Evolutionary conservation across 2,329 filamentous ascomycete genomes (phyloP).

Genomic region (Hypoxylon sp.): DNA sequence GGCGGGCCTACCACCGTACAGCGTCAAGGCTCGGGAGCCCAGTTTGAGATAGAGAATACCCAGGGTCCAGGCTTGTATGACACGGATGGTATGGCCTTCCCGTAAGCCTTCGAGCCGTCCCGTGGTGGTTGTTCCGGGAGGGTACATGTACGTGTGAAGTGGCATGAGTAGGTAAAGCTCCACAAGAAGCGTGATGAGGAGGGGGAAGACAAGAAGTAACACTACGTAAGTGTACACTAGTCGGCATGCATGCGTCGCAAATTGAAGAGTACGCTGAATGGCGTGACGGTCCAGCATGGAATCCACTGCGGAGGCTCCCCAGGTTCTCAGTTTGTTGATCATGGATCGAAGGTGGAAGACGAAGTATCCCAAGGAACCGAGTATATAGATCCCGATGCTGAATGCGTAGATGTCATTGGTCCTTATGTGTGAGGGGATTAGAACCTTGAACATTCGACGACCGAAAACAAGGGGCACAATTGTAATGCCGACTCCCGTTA

Average conservation of each 20-base stretch:
- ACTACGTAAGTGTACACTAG: constrained; percentile 81
- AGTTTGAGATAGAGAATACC: constrained; percentile 92
- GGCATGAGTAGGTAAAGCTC: constrained; percentile 93
- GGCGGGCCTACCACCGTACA: constrained; percentile 77
- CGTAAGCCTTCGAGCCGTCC: constrained; percentile 48
- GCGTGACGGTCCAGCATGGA: constrained; percentile 51
- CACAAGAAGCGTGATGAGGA: constrained; percentile 81
- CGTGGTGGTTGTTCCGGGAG: constrained; percentile 44
- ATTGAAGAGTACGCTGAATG: constrained; percentile 48
- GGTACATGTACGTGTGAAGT: constrained; percentile 80
- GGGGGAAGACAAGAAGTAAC: constrained; percentile 82
- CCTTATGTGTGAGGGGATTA: constrained; percentile 77
- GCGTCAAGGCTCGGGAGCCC: constrained; percentile 74
- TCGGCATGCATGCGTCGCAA: constrained; percentile 54
- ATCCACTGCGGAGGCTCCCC: constrained; percentile 44
- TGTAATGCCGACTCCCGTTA: constrained; percentile 86
- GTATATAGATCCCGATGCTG: constrained; percentile 86
- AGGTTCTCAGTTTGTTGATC: constrained; percentile 51
- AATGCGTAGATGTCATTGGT: constrained; percentile 98
- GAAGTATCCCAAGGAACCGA: constrained; percentile 76
- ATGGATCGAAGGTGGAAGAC: constrained; percentile 64
- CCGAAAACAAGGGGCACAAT: constrained; percentile 89
- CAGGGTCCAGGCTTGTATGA: constrained; percentile 94
- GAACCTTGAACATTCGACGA: constrained; percentile 77
- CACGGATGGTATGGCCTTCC: constrained; percentile 77